Base-by-base conservation (phyloP, 2,329 filamentous ascomycete species). In the Pestalotiopsis sp. region DNA sequence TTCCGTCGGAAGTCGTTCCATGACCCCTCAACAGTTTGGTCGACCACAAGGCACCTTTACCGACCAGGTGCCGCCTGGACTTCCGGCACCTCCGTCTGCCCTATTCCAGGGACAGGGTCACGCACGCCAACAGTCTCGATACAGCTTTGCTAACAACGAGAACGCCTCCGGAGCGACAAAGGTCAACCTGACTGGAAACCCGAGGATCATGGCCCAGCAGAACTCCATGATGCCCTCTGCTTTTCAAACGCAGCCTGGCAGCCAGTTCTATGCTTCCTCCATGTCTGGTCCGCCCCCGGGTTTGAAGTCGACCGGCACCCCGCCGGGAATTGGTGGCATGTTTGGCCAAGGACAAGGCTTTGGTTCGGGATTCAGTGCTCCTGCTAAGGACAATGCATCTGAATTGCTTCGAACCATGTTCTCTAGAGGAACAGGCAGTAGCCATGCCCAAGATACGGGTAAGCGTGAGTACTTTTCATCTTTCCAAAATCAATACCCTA, bases 391-490 rank as follows among this genome's bases (percentile, higher is more conserved):
- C 75, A 85, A 73, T 71, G 82, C 84, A 70, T 85, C 91, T 73
- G 92, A 95, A 73, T 85, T 96, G 79, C 89, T 97, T 83, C 89
- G 90, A 77, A 31, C n/a, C n/a, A 62, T 62, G 59, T 62, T 62
- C 38, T 62, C 59, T 27, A 62, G 59, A 39, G 87, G 88, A 78
- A 86, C 88, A 77, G 88, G 87, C 79, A 89, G 88, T 80, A 88
- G 87, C 80, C 92, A 94, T 83, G 87, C 88, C 81, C 91, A 93
- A 83, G 94, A 97, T 85, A 88, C 91, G 83, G 91, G 91, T 90
- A 97, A 97, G 94, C 94, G 94, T 97, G 94, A 97, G 94, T 97
- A 92, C 87, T 92, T 95, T 90, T 93, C 94, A 91, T 93, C 92
- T 86, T 93, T 95, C 85, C 91, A 93, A 84, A 93, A 93, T 82